Base-by-base conservation (phyloP, 148 eudicot genomes). In the Euryodendron excelsum region DNA sequence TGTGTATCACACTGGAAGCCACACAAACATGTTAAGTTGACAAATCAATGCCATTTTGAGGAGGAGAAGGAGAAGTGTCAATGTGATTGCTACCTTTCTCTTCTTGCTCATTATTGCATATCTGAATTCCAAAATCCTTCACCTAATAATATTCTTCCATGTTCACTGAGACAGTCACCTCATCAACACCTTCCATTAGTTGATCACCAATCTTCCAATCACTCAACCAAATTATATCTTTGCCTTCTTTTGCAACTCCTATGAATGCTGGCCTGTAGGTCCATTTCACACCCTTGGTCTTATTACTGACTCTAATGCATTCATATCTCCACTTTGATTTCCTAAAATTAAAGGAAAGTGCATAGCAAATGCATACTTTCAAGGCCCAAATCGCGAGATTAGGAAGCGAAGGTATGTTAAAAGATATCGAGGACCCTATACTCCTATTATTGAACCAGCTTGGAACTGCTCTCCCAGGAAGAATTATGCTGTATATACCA, bases 401-500 rank as follows among this genome's bases (percentile, higher is more conserved):
- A 18, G 53, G 60, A 56, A 21, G 60, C 8, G 60, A 20, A 48
- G 36, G 50, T 11, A 41, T 60, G 12, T 13, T 13, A 27, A 52
- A 52, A 72, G 75, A 72, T 36, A 72, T 25, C 13, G 75, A 47
- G 34, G n/a, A 28, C 37, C 37, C 36, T 0, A 0, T 12, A 28
- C n/a, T 52, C 34, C 23, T 52, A 47, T 1, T 20, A 25, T 25
- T 56, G 53, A 56, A 56, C 27, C 15, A 23, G 60, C 36, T 4
- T 36, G 53, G 58, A 27, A 69, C 20, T 39, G n/a, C 36, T 0
- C 10, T n/a, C 20, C 59, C 55, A 2, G 75, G 60, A 28, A 72
- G n/a, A 15, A 47, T 48, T 15, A 52, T 72, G 75, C 75, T 72
- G 14, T 44, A 50, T 47, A 72, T 72, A 10, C 58, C 60, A 30